Percentiles rank a stretch among this genome's conserved stretches.
Conservation (phyloP, 176 grass and related monocot species). For the Ensete glaucum region DNA sequence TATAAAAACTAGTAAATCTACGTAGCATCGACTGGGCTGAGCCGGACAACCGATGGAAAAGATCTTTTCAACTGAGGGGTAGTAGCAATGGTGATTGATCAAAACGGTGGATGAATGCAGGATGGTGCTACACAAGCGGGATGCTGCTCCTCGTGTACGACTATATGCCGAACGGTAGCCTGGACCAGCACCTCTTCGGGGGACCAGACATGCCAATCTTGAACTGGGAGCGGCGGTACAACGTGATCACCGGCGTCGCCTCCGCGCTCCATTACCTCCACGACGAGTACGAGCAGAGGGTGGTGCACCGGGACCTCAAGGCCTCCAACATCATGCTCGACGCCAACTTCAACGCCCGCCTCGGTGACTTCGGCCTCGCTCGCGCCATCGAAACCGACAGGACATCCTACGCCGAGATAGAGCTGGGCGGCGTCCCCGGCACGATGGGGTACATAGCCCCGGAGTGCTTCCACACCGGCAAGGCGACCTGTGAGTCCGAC, state of each 20-base stretch:
- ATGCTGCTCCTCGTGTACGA: slow-evolving; percentile 3
- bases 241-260: slow-evolving; percentile 49
- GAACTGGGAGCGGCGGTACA: slow-evolving; percentile 58
- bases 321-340: slow-evolving; percentile 98
- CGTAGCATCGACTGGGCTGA: too few relatives aligned
- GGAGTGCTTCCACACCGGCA: slow-evolving; percentile 93
- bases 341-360: slow-evolving; percentile 58
- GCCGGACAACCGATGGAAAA: too few relatives aligned
- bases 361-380: slow-evolving; percentile 95
- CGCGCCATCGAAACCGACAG: slow-evolving; percentile 76
- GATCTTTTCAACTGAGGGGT: slow-evolving; percentile 75
- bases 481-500: slow-evolving; percentile 77
- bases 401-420: slow-evolving; percentile 84
- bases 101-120: slow-evolving; percentile 8
- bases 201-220: slow-evolving; percentile 15
- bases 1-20: too few relatives aligned
- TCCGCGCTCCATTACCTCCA: slow-evolving; percentile 85
- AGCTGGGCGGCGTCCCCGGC: slow-evolving; percentile 40
- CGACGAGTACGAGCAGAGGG: slow-evolving; percentile 79
- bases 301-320: slow-evolving; percentile 98
- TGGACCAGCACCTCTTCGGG: neutral
- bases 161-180: slow-evolving; percentile 7
- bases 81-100: slow-evolving; percentile 54
- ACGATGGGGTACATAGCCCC: slow-evolving; percentile 86
- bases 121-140: neutral